phyloP scores from a whole-genome alignment of 805 yeast genomes.

The Geotrichum ghanense region DNA sequence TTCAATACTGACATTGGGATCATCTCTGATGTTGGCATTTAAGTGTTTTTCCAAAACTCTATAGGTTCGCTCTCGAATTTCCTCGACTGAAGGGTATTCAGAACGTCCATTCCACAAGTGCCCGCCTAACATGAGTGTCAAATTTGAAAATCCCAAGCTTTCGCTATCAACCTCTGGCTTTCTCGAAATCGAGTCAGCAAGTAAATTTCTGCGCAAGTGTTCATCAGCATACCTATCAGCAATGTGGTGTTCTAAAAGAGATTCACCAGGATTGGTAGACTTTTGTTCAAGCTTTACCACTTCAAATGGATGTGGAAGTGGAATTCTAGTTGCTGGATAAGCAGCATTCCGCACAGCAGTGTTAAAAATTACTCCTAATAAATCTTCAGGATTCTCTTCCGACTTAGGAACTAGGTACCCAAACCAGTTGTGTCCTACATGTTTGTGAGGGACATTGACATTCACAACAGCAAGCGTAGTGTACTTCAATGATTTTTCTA shows the following conservation, averaged over 20 bases:
- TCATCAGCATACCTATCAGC: background rate
- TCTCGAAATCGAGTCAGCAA: background rate
- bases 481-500: conserved; percentile 3
- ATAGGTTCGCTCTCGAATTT: conserved; percentile 25
- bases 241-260: background rate
- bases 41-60: conserved; percentile 32
- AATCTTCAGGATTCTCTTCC: conserved; percentile 39
- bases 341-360: conserved; percentile 64
- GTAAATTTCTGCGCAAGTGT: background rate
- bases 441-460: conserved; percentile 40
- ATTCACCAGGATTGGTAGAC: conserved; percentile 4
- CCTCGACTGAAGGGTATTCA: conserved; percentile 19
- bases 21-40: conserved; percentile 23
- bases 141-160: conserved; percentile 40
- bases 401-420: conserved; percentile 75
- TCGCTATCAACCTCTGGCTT: background rate
- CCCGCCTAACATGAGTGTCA: conserved; percentile 91
- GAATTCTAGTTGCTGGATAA: conserved; percentile 6
- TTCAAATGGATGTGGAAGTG: background rate
- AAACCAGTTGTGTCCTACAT: conserved; percentile 49
- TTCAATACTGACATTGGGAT: conserved; percentile 20
- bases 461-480: conserved; percentile 59
- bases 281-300: background rate
- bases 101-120: conserved; percentile 34
- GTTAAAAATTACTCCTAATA: conserved; percentile 85